Evolutionary conservation across 2,329 filamentous ascomycete genomes (phyloP).

Genomic region (Fusarium goolgardi): DNA sequence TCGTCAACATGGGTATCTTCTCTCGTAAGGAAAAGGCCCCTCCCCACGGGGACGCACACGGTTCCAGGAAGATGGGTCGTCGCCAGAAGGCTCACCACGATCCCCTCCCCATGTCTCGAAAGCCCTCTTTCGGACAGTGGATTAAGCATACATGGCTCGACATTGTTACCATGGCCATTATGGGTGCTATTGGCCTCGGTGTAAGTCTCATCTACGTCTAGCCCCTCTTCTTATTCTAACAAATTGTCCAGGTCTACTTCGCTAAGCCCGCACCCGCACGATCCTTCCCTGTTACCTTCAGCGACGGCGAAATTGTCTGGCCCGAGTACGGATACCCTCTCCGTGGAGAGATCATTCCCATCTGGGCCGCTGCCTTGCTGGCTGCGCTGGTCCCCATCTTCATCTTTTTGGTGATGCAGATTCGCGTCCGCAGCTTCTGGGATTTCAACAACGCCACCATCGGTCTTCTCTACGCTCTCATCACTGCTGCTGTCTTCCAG

Average conservation of each 20-base stretch:
- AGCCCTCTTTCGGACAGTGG: slow-evolving; percentile 76
- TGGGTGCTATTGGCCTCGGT: slow-evolving; percentile 75
- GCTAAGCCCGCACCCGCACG: slow-evolving; percentile 73
- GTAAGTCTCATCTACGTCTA: slow-evolving; percentile 56
- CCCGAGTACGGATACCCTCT: slow-evolving; percentile 78
- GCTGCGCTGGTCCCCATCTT: slow-evolving; percentile 73
- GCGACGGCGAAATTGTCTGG: slow-evolving; percentile 74
- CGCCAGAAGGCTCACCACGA: slow-evolving; percentile 29
- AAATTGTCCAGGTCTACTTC: slow-evolving; percentile 64
- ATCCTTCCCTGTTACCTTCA: slow-evolving; percentile 76
- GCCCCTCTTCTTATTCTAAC: neutral
- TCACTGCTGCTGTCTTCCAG: slow-evolving; percentile 79
- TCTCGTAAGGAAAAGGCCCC: slow-evolving; percentile 25
- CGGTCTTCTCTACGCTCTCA: slow-evolving; percentile 76
- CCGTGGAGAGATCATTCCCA: slow-evolving; percentile 76
- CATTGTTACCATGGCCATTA: slow-evolving; percentile 72
- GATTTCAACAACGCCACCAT: slow-evolving; percentile 77
- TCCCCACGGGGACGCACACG: slow-evolving; percentile 20
- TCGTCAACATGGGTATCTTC: slow-evolving; percentile 34
- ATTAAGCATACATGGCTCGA: slow-evolving; percentile 75
- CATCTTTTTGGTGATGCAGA: slow-evolving; percentile 73
- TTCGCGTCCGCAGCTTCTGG: slow-evolving; percentile 76
- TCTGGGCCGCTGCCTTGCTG: slow-evolving; percentile 75
- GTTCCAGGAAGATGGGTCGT: slow-evolving; percentile 10
- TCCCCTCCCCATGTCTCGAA: slow-evolving; percentile 56